Evolutionary conservation across 1,284 basidiomycete genomes (phyloP).

Genomic region (Fomitopsis pinicola): DNA sequence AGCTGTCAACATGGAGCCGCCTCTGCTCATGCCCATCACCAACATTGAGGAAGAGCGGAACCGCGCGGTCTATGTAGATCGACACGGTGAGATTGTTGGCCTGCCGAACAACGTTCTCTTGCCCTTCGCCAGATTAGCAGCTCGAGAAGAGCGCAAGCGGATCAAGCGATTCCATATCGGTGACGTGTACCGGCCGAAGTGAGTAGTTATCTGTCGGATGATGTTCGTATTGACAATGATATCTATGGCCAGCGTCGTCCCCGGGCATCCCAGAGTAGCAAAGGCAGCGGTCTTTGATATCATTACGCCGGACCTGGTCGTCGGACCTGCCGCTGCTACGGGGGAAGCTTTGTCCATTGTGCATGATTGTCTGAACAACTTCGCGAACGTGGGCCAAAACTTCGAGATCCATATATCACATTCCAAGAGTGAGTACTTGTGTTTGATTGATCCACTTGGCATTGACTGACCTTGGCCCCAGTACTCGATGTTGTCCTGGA

Average conservation of each 20-base stretch:
- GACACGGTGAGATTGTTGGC: conserved; percentile 77
- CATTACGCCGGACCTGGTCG: conserved; percentile 64
- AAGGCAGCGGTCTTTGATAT: conserved; percentile 80
- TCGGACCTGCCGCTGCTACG: conserved; percentile 57
- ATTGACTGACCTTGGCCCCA: conserved; percentile 23
- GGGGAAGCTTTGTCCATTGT: conserved; percentile 69
- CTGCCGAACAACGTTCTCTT: conserved; percentile 77
- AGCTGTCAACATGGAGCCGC: conserved; percentile 82
- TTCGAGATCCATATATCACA: conserved; percentile 77
- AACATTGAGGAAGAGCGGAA: conserved; percentile 57
- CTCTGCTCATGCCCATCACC: conserved; percentile 74
- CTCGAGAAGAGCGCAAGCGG: conserved; percentile 65
- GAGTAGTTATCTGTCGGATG: conserved; percentile 13
- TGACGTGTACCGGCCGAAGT: conserved; percentile 68
- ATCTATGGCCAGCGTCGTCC: conserved; percentile 39
- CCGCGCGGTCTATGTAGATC: conserved; percentile 75
- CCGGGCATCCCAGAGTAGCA: conserved; percentile 66
- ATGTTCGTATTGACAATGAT: neutral
- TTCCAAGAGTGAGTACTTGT: conserved; percentile 50
- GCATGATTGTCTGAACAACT: conserved; percentile 60
- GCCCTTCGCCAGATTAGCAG: conserved; percentile 84
- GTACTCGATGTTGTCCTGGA: conserved; percentile 63
- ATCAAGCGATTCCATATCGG: conserved; percentile 91
- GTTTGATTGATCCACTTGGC: neutral
- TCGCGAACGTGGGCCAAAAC: conserved; percentile 59